These are phyloP conservation scores for Penicillium olsonii DNA, from an alignment of 2,329 filamentous ascomycete genomes.

Conservation along the genomic window DNA sequence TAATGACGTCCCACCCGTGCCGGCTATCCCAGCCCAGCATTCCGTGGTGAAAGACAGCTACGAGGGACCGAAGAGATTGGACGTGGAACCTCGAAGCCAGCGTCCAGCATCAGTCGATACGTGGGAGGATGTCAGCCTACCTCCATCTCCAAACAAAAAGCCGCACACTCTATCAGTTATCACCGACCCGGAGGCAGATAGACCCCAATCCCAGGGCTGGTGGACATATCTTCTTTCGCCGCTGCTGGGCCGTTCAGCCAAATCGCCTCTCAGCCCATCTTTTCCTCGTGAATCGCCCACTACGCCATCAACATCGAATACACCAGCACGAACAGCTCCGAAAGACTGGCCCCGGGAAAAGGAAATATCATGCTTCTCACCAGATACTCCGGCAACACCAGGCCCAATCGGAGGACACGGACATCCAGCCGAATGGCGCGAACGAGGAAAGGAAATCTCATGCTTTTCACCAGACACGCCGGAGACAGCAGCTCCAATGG, in stretches of 20 bases:
- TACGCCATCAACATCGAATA: neutral
- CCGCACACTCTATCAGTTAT: constrained; percentile 32
- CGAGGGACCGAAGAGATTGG: constrained; percentile 4
- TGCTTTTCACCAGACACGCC: constrained; percentile 39
- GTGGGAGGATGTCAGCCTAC: constrained; percentile 37
- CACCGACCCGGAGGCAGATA: constrained; percentile 31
- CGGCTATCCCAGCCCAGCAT: constrained; percentile 40
- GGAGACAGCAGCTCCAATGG: constrained; percentile 20
- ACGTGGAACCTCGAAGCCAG: constrained; percentile 18
- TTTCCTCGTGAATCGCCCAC: constrained; percentile 21
- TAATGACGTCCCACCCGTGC: constrained; percentile 41
- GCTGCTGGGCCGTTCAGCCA: constrained; percentile 33
- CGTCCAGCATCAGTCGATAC: constrained; percentile 36
- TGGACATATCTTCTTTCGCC: constrained; percentile 52
- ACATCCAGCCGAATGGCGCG: constrained; percentile 25
- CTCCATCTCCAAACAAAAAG: constrained; percentile 16
- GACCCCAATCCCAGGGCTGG: constrained; percentile 51
- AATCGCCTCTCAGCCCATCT: constrained; percentile 25
- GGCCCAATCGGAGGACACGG: constrained; percentile 10
- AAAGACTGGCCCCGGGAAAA: constrained; percentile 31
- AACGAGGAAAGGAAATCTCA: constrained; percentile 27
- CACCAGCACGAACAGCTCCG: constrained; percentile 11
- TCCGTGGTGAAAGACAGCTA: constrained; percentile 16
- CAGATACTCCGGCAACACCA: constrained; percentile 33
- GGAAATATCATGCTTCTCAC: constrained; percentile 33